A percentile compares a stretch with the other conserved stretches of the same genome.
phyloP scores from a whole-genome alignment of 441 rosid species.

The Pelargonium australe region DNA sequence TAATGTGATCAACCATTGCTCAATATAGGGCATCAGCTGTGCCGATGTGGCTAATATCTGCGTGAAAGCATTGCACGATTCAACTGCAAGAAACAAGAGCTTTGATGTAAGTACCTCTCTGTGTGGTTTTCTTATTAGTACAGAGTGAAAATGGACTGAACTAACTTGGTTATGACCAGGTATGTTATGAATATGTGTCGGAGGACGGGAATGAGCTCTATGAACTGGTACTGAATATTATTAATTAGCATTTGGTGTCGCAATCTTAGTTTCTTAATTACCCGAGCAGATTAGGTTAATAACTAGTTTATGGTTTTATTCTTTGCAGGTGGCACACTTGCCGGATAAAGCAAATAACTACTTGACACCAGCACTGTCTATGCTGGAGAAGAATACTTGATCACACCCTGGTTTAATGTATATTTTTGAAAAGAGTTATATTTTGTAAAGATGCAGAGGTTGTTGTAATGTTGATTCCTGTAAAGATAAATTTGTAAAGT shows the following conservation, averaged over 20 bases:
- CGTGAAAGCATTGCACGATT: slow-evolving; percentile 88
- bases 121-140: background rate
- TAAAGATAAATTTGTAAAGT: background rate
- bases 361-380: slow-evolving; percentile 81
- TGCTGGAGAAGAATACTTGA: slow-evolving; percentile 84
- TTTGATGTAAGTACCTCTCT: slow-evolving; percentile 62
- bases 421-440: background rate
- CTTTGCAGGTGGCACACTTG: slow-evolving; percentile 76
- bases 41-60: slow-evolving; percentile 96
- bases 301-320: background rate
- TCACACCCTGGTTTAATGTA: background rate
- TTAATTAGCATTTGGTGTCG: background rate
- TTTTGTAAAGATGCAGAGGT: background rate
- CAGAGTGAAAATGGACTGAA: slow-evolving; percentile 11
- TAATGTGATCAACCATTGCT: slow-evolving; percentile 12
- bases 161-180: slow-evolving; percentile 36
- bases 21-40: slow-evolving; percentile 71
- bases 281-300: background rate
- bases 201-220: slow-evolving; percentile 91
- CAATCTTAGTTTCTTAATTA: slow-evolving; percentile 4
- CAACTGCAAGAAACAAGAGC: slow-evolving; percentile 95
- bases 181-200: slow-evolving; percentile 79
- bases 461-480: background rate
- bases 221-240: slow-evolving; percentile 56
- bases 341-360: slow-evolving; percentile 98